Base-by-base conservation (phyloP, 225 moss, liverwort and hornwort genomes). In the Marchantia polymorpha region DNA sequence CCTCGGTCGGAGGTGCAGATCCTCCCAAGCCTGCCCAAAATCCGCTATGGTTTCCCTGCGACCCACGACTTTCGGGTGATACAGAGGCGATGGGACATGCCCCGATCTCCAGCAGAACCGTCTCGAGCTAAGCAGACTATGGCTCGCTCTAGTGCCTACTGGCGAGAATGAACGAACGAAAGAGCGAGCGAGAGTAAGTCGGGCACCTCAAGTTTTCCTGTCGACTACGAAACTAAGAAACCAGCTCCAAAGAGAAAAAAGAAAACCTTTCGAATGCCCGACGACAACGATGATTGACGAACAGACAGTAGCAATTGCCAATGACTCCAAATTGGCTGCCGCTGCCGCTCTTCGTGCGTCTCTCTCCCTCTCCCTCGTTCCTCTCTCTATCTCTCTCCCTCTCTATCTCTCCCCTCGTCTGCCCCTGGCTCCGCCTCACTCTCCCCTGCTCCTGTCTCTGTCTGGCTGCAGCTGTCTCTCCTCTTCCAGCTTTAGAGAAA, bases 321-420 rank as follows among this genome's bases (percentile, higher is more conserved):
- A n/a, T n/a, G 73, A 73, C 52, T 73, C 73, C n/a, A 53, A n/a
- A 52, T 22, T 73, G 25, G 10, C 52, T 73, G n/a, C n/a, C n/a
- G n/a, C n/a, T n/a, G n/a, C n/a, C n/a, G 51, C 50, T 52, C 6
- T 72, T 23, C 1, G 53, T 26, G 52, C 73, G 49, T 54, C 73
- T 54, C 71, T 50, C 11, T 68, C 7, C 46, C 68, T 68, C 31
- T n/a, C n/a, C n/a, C n/a, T n/a, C n/a, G n/a, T n/a, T n/a, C 7
- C 48, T 19, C 46, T 20, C 70, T 54, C 73, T 22, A 20, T 64
- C 22, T 64, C 16, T 64, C 20, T 22, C 23, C 16, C 64, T 5
- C 56, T 12, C 13, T 70, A 22, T 61, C 22, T 20, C 19, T 70
- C 64, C 2, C 14, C n/a, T n/a, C n/a, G n/a, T n/a, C n/a, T n/a